Percentiles rank a stretch among this genome's conserved stretches.
phyloP scores from a whole-genome alignment of 768 basidiomycete genomes.

The Naganishia randhawae region DNA sequence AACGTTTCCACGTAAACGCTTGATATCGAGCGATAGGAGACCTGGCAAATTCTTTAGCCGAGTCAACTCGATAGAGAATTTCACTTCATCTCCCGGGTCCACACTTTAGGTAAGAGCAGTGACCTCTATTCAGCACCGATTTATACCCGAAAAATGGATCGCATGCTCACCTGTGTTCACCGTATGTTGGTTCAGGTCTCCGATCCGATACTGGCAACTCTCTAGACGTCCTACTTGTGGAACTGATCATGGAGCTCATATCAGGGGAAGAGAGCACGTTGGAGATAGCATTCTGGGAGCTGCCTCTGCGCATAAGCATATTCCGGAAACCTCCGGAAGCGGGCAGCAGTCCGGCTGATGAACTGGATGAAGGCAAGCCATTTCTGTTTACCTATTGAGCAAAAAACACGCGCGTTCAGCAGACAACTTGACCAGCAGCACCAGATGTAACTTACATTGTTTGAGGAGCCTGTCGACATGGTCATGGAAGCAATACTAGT shows the following conservation, averaged over 20 bases:
- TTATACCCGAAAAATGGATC: background rate
- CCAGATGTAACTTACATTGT: constrained; percentile 63
- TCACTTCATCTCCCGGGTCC: constrained; percentile 91
- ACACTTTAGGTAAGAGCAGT: constrained; percentile 52
- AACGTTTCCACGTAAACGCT: constrained; percentile 84
- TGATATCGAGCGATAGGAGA: constrained; percentile 86
- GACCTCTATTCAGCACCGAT: background rate
- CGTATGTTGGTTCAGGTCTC: constrained; percentile 59
- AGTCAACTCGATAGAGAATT: constrained; percentile 92
- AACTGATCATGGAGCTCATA: constrained; percentile 22
- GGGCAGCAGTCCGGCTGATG: constrained; percentile 60
- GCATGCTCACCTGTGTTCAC: constrained; percentile 56
- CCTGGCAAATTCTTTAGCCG: constrained; percentile 81
- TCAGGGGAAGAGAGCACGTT: constrained; percentile 52
- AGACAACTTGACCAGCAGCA: background rate
- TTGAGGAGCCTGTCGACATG: constrained; percentile 75
- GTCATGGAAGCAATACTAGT: constrained; percentile 66
- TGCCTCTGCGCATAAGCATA: constrained; percentile 82
- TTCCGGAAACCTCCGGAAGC: constrained; percentile 79
- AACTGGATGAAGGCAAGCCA: constrained; percentile 77
- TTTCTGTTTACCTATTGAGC: constrained; percentile 72
- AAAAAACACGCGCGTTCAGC: constrained; percentile 26
- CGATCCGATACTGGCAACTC: constrained; percentile 19
- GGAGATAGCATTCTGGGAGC: constrained; percentile 61
- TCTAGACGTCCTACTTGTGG: background rate